Evolutionary conservation across 306 rosid genomes (phyloP).

Genomic region (Dryas drummondii): DNA sequence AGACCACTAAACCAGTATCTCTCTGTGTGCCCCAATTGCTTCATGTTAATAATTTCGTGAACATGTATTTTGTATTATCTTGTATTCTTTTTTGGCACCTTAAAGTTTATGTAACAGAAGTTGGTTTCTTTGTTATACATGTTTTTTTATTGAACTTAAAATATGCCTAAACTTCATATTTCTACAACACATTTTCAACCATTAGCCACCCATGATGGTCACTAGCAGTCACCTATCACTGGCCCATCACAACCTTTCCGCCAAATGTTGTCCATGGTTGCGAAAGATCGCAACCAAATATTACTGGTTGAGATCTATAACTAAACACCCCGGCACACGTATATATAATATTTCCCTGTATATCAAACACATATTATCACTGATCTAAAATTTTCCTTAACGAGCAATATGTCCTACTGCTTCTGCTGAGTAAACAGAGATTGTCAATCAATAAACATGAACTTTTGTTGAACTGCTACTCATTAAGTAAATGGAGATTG

Average conservation of each 20-base stretch:
- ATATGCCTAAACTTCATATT: background rate
- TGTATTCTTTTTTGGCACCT: background rate
- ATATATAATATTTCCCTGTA: background rate
- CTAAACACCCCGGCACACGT: background rate
- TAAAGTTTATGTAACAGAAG: background rate
- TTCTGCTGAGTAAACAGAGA: background rate
- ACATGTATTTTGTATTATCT: background rate
- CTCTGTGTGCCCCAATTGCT: background rate
- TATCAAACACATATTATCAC: background rate
- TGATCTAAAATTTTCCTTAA: background rate
- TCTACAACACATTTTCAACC: background rate
- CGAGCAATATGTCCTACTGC: background rate
- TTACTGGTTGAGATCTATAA: background rate
- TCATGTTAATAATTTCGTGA: background rate
- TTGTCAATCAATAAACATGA: background rate
- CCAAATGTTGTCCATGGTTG: background rate
- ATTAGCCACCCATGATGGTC: background rate
- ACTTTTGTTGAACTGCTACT: background rate
- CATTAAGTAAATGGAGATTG: background rate
- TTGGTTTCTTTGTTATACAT: background rate
- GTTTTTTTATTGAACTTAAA: background rate
- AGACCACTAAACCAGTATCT: background rate
- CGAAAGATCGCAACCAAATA: background rate
- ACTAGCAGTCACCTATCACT: background rate
- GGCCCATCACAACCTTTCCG: background rate